Base-by-base conservation (phyloP, 2,329 filamentous ascomycete species). In the Penicillium decumbens region DNA sequence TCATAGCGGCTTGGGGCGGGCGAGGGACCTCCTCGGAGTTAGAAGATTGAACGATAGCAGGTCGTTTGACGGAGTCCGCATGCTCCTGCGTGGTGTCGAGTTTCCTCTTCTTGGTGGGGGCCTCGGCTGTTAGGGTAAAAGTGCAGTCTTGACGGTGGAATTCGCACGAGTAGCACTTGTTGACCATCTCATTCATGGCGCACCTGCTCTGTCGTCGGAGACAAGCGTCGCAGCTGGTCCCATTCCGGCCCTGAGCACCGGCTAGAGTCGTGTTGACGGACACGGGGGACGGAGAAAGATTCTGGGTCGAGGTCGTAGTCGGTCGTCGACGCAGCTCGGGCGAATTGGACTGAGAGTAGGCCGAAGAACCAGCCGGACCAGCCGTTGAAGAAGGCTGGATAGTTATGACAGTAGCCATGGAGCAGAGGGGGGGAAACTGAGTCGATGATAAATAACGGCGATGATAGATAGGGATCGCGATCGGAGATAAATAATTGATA, bases 81-180 rank as follows among this genome's bases (percentile, higher is more conserved):
- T 62, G 61, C 15, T 65, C 61, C 43, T 51, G 47, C 27, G 9
- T 9, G 3, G 70, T 66, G 32, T 70, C 68, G 32, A 72, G 56
- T 55, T 73, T 74, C 41, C 71, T 63, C 55, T 74, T 74, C 56
- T 70, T 72, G 13, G 66, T 56, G 6, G 59, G 44, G 13, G 61
- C 57, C 8, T 63, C 63, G 38, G 55, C 58, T 28, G 62, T 58
- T 6, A 71, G 58, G 24, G 60, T 68, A 49, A 73, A 73, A 6
- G 71, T 73, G 55, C 71, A 73, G 25, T 74, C 70, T 59, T 73
- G 71, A 37, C 69, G 69, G 53, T 73, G 70, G 33, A 72, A 74
- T 45, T 74, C 70, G 50, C 71, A 73, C 39, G 70, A 73, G 48
- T 72, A 72, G 54, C 71, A 73, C 52, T 72, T 72, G 49, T 72